Base-by-base conservation (phyloP, 129 eudicot genomes). In the Helichrysum umbraculigerum region DNA sequence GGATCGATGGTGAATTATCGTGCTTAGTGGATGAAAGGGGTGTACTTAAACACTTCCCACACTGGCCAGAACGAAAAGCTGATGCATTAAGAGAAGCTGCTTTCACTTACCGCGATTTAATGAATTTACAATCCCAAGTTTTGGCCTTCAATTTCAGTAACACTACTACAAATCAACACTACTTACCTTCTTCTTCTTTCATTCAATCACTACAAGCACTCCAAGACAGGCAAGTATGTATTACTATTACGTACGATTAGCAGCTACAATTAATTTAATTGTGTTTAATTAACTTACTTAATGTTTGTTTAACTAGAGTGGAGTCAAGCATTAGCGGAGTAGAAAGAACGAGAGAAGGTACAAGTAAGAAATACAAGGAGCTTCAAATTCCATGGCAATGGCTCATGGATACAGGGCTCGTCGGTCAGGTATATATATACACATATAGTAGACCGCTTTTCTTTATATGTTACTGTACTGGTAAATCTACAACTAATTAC, bases 31-130 rank as follows among this genome's bases (percentile, higher is more conserved):
- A 93, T 57, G 98, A 93, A 73, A 77, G 98, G 79, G 98, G 97
- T 0, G 98, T 93, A 14, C 81, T 93, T 56, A 90, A 90, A 73
- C 96, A 87, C 62, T 90, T 90, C 75, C 89, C 89, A 2, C 87
- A 83, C 7, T 90, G 96, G 92, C 96, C 96, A 0, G 96, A 87
- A 80, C 62, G 84, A 78, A 88, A 90, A 76, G 92, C 90, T 0
- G 96, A 88, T 44, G 91, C 98, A 2, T 73, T 93, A 32, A 78
- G 98, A 59, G 98, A 93, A 83, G 97, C 98, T 33, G 95, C 97
- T 32, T 90, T 83, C 60, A 87, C 89, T 68, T 93, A 85, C 82
- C 77, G 88, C 21, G 97, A 90, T 75, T 57, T 93, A 1, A 93
- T 85, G 81, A 90, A 77, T 78, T 87, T 93, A 3, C 87, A 88